A percentile compares a stretch with the other conserved stretches of the same genome.
Conservation (phyloP, 371 early-diverging fungal genomes). For the Rhizopus stolonifer region DNA sequence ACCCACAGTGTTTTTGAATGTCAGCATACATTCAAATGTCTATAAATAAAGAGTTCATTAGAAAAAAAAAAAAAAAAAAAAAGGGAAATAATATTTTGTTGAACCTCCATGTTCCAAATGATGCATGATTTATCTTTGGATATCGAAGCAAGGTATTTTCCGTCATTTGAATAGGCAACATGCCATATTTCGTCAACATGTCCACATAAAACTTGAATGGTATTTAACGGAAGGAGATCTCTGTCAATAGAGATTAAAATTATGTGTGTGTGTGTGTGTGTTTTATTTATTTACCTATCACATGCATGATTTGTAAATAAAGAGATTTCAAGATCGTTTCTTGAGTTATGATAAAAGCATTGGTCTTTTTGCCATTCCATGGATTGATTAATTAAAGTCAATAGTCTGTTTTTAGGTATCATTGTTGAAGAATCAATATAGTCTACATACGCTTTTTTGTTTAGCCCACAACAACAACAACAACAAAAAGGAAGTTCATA, state of each 20-base stretch:
- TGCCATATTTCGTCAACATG: constrained; percentile 97
- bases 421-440: constrained; percentile 80
- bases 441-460: too few species aligned
- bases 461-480: too few species aligned
- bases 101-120: constrained; percentile 82
- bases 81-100: too few species aligned
- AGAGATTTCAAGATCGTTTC: constrained; percentile 51
- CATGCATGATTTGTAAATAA: constrained; percentile 79
- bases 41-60: background rate
- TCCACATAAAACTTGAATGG: constrained; percentile 65
- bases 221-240: constrained; percentile 32
- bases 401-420: constrained; percentile 83
- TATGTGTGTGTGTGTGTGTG: background rate
- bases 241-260: background rate
- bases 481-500: too few species aligned
- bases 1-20: constrained; percentile 60
- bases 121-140: constrained; percentile 86
- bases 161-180: constrained; percentile 85
- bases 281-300: constrained; percentile 51
- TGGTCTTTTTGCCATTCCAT: constrained; percentile 67
- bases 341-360: constrained; percentile 85
- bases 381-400: constrained; percentile 82
- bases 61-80: background rate
- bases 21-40: constrained; percentile 42
- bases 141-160: constrained; percentile 86